Evolutionary conservation across 441 rosid species (phyloP), one percentile per base, ranked within the genome.

Genomic region (Raphanus hybrid): DNA sequence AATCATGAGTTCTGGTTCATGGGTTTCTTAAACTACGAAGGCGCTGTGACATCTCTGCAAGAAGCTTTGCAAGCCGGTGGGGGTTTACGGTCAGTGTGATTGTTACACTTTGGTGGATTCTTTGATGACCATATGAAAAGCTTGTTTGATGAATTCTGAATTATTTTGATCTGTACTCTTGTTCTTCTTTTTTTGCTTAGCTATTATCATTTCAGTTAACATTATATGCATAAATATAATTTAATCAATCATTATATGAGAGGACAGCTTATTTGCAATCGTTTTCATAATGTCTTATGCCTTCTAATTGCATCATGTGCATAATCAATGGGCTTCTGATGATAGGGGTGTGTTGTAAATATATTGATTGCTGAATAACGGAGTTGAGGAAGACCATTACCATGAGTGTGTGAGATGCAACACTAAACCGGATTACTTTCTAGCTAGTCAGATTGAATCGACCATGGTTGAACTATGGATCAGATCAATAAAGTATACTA

Each of bases 1-100:
- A 86, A 85, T 77, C 97, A 87, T 72, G 98, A 92, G 85, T 94
- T 92, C 72, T 94, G 97, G 99, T 92, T 94, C 87, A 89, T 94
- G 97, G 98, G 99, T 48, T 90, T 94, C 78, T 80, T 91, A 70
- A 86, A 91, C 87, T 94, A 90, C 48, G 80, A 83, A 9, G 84
- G 86, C 3, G 94, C 99, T n/a, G 88, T 86, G 69, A 27, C 83
- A 58, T 78, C 80, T 78, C 87, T 93, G 15, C 83, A 82, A 82
- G 91, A 86, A 29, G 85, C 85, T 70, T 80, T 86, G 73, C 84
- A 80, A 73, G 76, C 84, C 60, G 76, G 58, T 82, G 76, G 58
- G 81, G 76, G 35, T 62, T 34, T 82, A 39, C 85, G 80, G 73
- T 79, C 87, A 6, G 87, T 75, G 50, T 92, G 85, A 85, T 20